These are phyloP conservation scores for Vinca minor DNA, from an alignment of 257 asterid species.

Conservation along the genomic window DNA sequence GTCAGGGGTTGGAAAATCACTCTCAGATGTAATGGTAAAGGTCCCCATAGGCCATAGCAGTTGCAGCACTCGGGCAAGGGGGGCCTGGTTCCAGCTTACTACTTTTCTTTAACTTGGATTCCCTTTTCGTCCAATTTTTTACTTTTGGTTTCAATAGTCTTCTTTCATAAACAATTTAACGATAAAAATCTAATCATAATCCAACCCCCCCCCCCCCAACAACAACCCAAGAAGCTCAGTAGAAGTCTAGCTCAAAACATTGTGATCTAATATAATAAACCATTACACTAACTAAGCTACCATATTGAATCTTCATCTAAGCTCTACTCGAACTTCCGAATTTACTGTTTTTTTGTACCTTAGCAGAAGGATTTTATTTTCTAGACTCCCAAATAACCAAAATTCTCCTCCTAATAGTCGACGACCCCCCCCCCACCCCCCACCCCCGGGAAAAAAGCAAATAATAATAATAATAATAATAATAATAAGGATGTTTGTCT, in stretches of 20 bases:
- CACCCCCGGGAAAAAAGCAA: too few relatives aligned
- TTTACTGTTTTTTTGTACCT: background rate
- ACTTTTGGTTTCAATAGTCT: too few relatives aligned
- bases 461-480: background rate
- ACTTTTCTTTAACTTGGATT: too few relatives aligned
- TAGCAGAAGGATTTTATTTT: background rate
- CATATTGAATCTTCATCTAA: background rate
- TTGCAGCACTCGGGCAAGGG: background rate
- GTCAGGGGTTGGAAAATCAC: background rate
- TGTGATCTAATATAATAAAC: too few relatives aligned
- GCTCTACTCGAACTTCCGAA: too few relatives aligned
- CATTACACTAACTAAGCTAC: background rate
- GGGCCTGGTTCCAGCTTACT: too few relatives aligned
- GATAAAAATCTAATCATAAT: too few relatives aligned
- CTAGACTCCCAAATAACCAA: background rate
- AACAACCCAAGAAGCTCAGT: background rate
- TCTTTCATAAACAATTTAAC: too few relatives aligned
- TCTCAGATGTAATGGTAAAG: background rate
- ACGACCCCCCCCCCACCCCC: too few relatives aligned
- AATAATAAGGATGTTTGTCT: background rate
- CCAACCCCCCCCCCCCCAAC: too few relatives aligned
- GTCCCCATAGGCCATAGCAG: background rate
- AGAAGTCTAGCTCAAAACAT: too few relatives aligned
- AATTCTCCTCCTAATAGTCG: constrained; percentile 3
- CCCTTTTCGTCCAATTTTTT: too few relatives aligned